These are phyloP conservation scores for Chalciporus piperatoides DNA, from an alignment of 1,284 basidiomycete species.

Conservation along the genomic window DNA sequence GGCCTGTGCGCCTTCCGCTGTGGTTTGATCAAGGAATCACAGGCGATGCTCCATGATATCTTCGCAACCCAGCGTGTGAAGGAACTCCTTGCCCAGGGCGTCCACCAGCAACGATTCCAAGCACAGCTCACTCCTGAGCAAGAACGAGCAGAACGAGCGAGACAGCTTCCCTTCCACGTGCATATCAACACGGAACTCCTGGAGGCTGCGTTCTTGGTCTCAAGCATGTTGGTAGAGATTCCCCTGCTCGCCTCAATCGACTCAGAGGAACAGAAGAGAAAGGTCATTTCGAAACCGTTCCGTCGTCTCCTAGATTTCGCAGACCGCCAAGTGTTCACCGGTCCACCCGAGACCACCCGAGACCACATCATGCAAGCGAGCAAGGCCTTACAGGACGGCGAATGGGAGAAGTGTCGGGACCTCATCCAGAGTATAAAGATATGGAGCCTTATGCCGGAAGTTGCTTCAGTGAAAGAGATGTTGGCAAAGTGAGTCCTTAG, in stretches of 20 bases:
- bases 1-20: slow-evolving; percentile 96
- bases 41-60: slow-evolving; percentile 91
- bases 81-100: slow-evolving; percentile 95
- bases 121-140: slow-evolving; percentile 83
- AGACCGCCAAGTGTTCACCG: slow-evolving; percentile 96
- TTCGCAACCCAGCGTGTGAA: slow-evolving; percentile 96
- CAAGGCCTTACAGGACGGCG: slow-evolving; percentile 93
- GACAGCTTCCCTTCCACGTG: slow-evolving; percentile 99
- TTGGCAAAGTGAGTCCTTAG: slow-evolving; percentile 69
- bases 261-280: slow-evolving; percentile 89
- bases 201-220: slow-evolving; percentile 96
- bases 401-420: slow-evolving; percentile 95
- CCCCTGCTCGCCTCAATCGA: slow-evolving; percentile 93
- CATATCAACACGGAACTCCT: slow-evolving; percentile 99
- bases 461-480: slow-evolving; percentile 88
- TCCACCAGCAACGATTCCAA: slow-evolving; percentile 90
- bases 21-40: slow-evolving; percentile 93
- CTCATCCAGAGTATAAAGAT: slow-evolving; percentile 96
- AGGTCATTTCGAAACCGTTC: slow-evolving; percentile 94
- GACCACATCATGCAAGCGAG: slow-evolving; percentile 99
- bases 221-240: slow-evolving; percentile 98
- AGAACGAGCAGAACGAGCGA: slow-evolving; percentile 93
- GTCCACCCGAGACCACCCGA: slow-evolving; percentile 96
- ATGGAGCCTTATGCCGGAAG: slow-evolving; percentile 94
- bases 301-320: slow-evolving; percentile 94